phyloP scores from a whole-genome alignment of 2,329 filamentous ascomycete species.

The Beauveria australis region DNA sequence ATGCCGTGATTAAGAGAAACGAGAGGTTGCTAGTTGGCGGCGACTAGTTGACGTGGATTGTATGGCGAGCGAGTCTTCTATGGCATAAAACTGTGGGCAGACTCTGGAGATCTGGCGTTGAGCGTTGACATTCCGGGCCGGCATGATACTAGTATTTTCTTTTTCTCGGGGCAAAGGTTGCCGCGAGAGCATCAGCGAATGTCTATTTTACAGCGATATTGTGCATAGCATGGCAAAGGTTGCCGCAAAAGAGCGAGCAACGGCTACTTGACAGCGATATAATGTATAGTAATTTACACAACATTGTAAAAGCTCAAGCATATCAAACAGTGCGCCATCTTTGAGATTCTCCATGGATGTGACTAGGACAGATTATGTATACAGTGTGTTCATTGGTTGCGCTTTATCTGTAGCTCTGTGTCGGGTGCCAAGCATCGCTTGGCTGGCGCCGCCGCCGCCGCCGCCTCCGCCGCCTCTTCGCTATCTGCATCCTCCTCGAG shows the following conservation, averaged over 20 bases:
- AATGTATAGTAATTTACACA: no score
- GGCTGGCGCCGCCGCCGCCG: not conserved
- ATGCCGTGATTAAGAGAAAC: slow-evolving; percentile 53
- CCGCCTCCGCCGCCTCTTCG: slow-evolving; percentile 12
- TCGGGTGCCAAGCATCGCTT: not conserved
- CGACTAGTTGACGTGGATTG: not conserved
- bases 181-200: not conserved
- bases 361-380: not conserved
- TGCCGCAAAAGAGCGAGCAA: no score
- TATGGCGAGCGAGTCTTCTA: not conserved
- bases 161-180: not conserved
- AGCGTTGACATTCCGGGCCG: not conserved
- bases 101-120: not conserved
- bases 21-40: slow-evolving; percentile 39
- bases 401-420: not conserved
- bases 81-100: not conserved
- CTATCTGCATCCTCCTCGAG: slow-evolving; percentile 14
- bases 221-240: not conserved
- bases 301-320: not conserved
- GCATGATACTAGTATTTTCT: not conserved
- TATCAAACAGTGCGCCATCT: not conserved
- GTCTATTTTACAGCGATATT: not conserved
- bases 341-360: not conserved
- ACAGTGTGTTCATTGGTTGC: not conserved
- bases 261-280: no score